phyloP scores from a whole-genome alignment of 106 monocot genomes.

The Dendrobium officinale region DNA sequence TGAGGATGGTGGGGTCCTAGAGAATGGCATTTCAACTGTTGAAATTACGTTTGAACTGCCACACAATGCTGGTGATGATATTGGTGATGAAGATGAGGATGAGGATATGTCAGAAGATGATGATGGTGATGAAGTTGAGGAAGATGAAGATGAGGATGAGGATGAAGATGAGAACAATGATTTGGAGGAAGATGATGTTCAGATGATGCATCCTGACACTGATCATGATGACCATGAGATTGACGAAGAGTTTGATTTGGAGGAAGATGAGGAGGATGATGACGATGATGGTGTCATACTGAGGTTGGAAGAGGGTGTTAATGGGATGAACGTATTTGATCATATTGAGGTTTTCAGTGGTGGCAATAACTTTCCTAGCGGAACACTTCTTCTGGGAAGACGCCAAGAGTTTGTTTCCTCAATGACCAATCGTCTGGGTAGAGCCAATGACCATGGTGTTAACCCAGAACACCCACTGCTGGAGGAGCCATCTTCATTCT shows the following conservation, averaged over 20 bases:
- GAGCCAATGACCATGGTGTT: slow-evolving; percentile 54
- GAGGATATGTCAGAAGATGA: slow-evolving; percentile 73
- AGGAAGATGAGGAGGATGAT: slow-evolving; percentile 91
- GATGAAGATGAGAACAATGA: slow-evolving; percentile 89
- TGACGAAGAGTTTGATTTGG: slow-evolving; percentile 88
- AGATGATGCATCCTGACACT: slow-evolving; percentile 87
- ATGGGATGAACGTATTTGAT: slow-evolving; percentile 96
- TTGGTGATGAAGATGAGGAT: slow-evolving; percentile 78
- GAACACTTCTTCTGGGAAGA: slow-evolving; percentile 86
- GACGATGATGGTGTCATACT: slow-evolving; percentile 90
- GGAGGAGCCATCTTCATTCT: slow-evolving; percentile 66
- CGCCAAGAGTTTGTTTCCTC: slow-evolving; percentile 72
- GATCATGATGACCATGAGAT: slow-evolving; percentile 98
- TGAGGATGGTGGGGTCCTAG: slow-evolving; percentile 57
- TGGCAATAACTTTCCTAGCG: slow-evolving; percentile 53
- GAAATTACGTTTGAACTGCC: slow-evolving; percentile 91
- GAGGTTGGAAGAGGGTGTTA: slow-evolving; percentile 81
- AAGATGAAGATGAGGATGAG: slow-evolving; percentile 77
- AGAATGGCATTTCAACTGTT: slow-evolving; percentile 70
- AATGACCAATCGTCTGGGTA: slow-evolving; percentile 80
- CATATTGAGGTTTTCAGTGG: slow-evolving; percentile 87
- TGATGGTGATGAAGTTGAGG: slow-evolving; percentile 64
- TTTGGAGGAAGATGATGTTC: slow-evolving; percentile 85
- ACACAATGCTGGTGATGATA: slow-evolving; percentile 44
- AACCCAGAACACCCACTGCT: slow-evolving; percentile 76